Evolutionary conservation across 495 filamentous ascomycete genomes (phyloP).

Genomic region (Aspergillus asperescens): DNA sequence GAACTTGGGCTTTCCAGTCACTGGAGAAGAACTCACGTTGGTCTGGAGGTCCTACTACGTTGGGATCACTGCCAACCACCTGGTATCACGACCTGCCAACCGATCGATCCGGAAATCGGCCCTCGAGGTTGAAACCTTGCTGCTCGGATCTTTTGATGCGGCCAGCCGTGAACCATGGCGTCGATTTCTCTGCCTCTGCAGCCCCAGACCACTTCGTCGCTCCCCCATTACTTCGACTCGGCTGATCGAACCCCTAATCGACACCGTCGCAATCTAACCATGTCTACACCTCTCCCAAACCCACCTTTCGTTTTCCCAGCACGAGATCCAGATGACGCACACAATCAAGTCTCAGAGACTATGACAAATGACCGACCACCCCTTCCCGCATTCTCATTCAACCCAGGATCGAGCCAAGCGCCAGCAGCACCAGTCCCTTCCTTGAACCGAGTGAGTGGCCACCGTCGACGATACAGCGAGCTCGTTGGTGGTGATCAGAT

Average conservation of each 20-base stretch:
- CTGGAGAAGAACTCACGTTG: constrained; percentile 30
- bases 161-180: constrained; percentile 31
- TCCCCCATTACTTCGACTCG: constrained; percentile 32
- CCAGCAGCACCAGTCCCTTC: constrained; percentile 27
- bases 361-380: constrained; percentile 30
- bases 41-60: constrained; percentile 41
- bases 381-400: constrained; percentile 62
- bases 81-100: constrained; percentile 3
- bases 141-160: constrained; percentile 12
- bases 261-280: constrained; percentile 28
- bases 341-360: constrained; percentile 13
- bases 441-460: constrained; percentile 45
- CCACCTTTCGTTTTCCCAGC: constrained; percentile 68
- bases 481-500: constrained; percentile 71
- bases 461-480: constrained; percentile 71
- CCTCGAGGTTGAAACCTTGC: constrained; percentile 13
- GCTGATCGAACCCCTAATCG: constrained; percentile 15
- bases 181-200: constrained; percentile 41
- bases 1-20: constrained; percentile 33
- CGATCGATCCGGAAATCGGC: constrained; percentile 11
- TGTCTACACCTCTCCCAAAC: constrained; percentile 54
- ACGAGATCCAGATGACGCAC: constrained; percentile 28
- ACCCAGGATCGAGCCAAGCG: constrained; percentile 44
- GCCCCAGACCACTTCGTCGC: constrained; percentile 25
- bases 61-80: constrained; percentile 29